A percentile compares a stretch with the other conserved stretches of the same genome.
Conservation (phyloP, 345 rosid genomes). For the Lenwebbia sp. region DNA sequence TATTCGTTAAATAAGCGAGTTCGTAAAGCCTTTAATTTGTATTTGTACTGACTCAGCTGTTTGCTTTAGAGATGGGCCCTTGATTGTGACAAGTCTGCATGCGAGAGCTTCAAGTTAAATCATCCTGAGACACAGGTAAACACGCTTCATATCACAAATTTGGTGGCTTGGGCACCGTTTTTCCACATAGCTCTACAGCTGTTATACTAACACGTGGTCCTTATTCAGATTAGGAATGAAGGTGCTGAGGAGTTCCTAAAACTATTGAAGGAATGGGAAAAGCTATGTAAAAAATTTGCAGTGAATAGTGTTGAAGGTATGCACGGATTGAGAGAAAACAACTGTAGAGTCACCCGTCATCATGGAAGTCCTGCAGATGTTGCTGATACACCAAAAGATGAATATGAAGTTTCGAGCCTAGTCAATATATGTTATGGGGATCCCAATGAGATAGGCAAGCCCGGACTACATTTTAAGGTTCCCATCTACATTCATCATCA, state of each 20-base stretch:
- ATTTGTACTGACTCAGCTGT: not conserved
- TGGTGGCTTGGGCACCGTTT: not conserved
- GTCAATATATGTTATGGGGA: constrained; percentile 85
- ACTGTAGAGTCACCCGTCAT: constrained; percentile 7
- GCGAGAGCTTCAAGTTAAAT: constrained; percentile 75
- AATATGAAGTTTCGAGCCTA: constrained; percentile 60
- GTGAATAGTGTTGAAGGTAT: constrained; percentile 5
- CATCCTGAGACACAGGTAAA: constrained; percentile 75
- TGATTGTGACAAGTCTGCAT: constrained; percentile 60
- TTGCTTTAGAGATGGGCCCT: constrained; percentile 78
- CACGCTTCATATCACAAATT: not conserved
- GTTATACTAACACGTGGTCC: not conserved
- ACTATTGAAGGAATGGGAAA: constrained; percentile 82
- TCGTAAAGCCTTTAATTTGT: not conserved
- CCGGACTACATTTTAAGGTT: constrained; percentile 76
- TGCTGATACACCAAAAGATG: constrained; percentile 30
- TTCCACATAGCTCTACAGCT: not conserved
- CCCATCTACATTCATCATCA: not conserved
- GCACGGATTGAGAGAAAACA: constrained; percentile 8
- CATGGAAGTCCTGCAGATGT: constrained; percentile 17
- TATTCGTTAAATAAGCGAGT: constrained; percentile 5
- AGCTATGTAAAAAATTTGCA: constrained; percentile 55
- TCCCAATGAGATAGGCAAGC: constrained; percentile 50
- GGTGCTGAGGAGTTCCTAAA: constrained; percentile 73
- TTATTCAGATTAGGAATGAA: constrained; percentile 72